Evolutionary conservation across 192 early-diverging fungal species (phyloP), one percentile per base, ranked within the genome.

Genomic region (Mortierella hygrophila): DNA sequence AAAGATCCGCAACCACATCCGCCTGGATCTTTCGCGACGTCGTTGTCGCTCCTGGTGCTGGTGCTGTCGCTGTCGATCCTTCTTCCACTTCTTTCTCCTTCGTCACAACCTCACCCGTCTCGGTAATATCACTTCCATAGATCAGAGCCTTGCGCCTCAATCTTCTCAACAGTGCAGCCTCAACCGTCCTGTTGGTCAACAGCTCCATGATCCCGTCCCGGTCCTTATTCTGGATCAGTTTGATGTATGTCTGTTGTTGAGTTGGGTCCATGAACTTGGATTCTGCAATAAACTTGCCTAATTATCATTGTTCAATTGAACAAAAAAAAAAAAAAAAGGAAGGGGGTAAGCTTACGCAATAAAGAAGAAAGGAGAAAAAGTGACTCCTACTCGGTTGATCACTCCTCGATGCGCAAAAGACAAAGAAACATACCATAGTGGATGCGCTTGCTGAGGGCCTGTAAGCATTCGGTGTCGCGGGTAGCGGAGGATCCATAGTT

Each of bases 401-500:
- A 52, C 42, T 26, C 9, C 20, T n/a, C n/a, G 4, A 29, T 47
- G 23, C 6, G 47, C 46, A 52, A 49, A 74, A 37, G 32, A 46
- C 21, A 52, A 68, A 77, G 40, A 38, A 89, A 21, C 7, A 72
- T 90, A 94, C 97, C 98, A 79, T 97, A 98, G 89, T 99, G 98
- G 80, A 99, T 98, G 75, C 98, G 92, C 63, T 96, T 92, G 78
- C 95, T 97, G 41, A 99, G 90, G 0, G 96, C 93, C 89, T 99
- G 98, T 32, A 99, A 88, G 32, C 95, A 97, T 69, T 97, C 96
- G 21, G 97, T 94, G 88, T 99, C 98, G 70, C 95, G 93, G 35
- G 98, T 98, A 9, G 98, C 96, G n/a, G 97, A 91, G 15, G 94
- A 95, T 32, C 98, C 98, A 88, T 99, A 97, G 89, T 99, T 97